Percentiles rank a stretch among this genome's conserved stretches.
Evolutionary conservation across 2,329 filamentous ascomycete species (phyloP).

Genomic region (Colletotrichum sojae): DNA sequence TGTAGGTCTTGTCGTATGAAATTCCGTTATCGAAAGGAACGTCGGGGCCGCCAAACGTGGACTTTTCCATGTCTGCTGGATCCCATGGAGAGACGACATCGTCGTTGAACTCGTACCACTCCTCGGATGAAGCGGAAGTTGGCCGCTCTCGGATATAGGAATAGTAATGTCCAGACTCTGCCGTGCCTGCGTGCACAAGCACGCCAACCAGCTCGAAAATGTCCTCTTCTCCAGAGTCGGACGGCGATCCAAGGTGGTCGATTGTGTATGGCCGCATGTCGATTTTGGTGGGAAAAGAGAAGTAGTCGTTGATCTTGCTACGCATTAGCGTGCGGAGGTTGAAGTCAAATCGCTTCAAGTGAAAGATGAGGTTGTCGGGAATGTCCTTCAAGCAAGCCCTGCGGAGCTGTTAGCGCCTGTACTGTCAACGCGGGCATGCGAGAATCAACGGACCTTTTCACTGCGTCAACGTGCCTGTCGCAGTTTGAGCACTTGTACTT

Average conservation of each 20-base stretch:
- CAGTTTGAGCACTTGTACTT: conserved; percentile 98
- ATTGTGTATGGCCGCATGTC: conserved; percentile 93
- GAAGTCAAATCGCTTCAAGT: conserved; percentile 90
- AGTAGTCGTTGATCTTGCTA: conserved; percentile 96
- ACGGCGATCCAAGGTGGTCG: conserved; percentile 80
- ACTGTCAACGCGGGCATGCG: neutral
- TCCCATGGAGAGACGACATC: conserved; percentile 85
- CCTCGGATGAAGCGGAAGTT: conserved; percentile 58
- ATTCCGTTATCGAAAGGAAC: conserved; percentile 62
- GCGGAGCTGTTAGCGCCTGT: conserved; percentile 25
- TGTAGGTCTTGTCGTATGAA: conserved; percentile 79
- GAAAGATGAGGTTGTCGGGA: conserved; percentile 94
- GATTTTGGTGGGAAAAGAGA: conserved; percentile 86
- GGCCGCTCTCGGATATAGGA: conserved; percentile 91
- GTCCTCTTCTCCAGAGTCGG: conserved; percentile 73
- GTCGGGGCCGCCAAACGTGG: conserved; percentile 84
- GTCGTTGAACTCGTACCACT: conserved; percentile 96
- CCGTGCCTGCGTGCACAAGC: conserved; percentile 92
- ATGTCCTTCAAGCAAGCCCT: conserved; percentile 93
- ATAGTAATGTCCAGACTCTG: conserved; percentile 97
- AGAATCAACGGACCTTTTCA: conserved; percentile 76
- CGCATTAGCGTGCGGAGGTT: conserved; percentile 82
- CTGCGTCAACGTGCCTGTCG: conserved; percentile 89
- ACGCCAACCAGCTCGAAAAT: conserved; percentile 95
- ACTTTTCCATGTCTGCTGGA: conserved; percentile 77